phyloP scores from a whole-genome alignment of 306 rosid species.

The Benincasa hispida region DNA sequence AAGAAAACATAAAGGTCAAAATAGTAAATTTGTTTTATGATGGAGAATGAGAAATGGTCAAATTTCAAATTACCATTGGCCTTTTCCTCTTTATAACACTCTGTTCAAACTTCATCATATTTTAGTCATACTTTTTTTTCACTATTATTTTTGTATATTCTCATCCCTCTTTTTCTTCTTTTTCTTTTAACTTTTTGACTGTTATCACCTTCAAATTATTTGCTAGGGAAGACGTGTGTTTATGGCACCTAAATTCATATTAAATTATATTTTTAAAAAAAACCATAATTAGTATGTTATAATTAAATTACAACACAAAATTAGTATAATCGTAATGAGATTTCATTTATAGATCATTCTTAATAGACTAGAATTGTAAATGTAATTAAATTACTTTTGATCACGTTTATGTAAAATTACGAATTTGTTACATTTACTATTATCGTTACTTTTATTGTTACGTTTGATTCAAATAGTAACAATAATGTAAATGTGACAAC shows the following conservation, averaged over 20 bases:
- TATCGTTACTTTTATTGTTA: no score
- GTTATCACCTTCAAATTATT: background rate
- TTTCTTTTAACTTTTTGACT: background rate
- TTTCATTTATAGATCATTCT: no score
- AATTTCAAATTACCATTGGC: background rate
- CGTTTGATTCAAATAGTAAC: no score
- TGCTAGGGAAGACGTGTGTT: background rate
- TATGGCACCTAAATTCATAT: background rate
- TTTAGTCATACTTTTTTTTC: background rate
- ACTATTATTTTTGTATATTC: background rate
- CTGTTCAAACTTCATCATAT: background rate
- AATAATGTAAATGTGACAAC: no score
- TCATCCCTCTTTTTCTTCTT: background rate
- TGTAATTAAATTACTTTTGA: no score
- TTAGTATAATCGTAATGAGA: no score
- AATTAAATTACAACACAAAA: no score
- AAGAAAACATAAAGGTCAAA: background rate
- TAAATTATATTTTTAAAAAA: background rate
- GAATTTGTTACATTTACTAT: no score
- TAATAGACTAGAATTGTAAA: no score
- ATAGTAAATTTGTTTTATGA: background rate
- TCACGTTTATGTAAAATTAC: no score
- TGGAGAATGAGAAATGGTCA: background rate
- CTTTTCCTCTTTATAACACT: background rate
- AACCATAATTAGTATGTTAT: background rate